Base-by-base conservation (phyloP, 176 grass and related monocot species). In the Aechmea fasciata region DNA sequence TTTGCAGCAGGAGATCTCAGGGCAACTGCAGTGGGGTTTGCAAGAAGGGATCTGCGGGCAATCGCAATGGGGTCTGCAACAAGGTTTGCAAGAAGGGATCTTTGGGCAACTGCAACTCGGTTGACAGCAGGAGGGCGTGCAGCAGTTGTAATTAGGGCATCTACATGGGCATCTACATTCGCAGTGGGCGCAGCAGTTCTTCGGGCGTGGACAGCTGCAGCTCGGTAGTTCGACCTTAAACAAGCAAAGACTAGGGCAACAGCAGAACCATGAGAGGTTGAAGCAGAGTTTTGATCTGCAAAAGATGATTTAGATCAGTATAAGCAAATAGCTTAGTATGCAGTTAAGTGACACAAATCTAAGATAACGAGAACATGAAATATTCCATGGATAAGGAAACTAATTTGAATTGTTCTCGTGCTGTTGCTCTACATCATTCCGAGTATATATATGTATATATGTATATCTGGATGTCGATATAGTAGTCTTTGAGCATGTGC, bases 221-320 rank as follows among this genome's bases (percentile, higher is more conserved):
- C 29, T 52, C 14, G 59, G 52, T 52, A 24, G 26, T 51, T 75
- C 64, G 22, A 50, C 48, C n/a, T 26, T 47, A n/a, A 73, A 55
- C 24, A 77, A 20, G 81, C 75, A 84, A 18, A 51, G 74, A 61
- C 88, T 80, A 2, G 33, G 72, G 77, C 89, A 99, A 79, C 89
- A 99, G 82, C 89, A 93, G 29, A 85, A 50, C 52, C 81, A 89
- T 49, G 83, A 78, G 6, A 82, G 47, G 12, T 83, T 82, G 15
- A 71, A 71, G 66, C 81, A 81, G 49, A 87, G 2, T 65, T 83
- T 87, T 68, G 86, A 83, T 73, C 94, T 99, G 75, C 50, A n/a
- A 5, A 17, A 13, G 20, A 24, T 2, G 3, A 55, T 47, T 13
- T 19, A 49, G 5, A 19, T 10, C n/a, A 70, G 14, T 3, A 52